Percentiles rank a stretch among this genome's conserved stretches.
These are phyloP conservation scores for Solanum ossicruentum DNA, from an alignment of 257 asterid species.

Conservation along the genomic window DNA sequence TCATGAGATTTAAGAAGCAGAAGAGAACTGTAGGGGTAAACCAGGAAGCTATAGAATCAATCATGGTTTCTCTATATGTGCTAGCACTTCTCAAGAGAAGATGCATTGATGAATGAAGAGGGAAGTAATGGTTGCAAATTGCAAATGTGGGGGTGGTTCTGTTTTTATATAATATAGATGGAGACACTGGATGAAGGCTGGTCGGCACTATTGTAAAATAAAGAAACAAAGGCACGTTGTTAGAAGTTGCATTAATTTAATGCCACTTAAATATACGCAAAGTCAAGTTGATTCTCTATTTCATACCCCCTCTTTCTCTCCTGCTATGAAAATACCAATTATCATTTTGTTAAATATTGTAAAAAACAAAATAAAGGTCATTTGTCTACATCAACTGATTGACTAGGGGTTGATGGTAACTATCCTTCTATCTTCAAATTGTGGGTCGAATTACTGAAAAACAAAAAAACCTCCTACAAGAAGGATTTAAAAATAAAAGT, in stretches of 20 bases:
- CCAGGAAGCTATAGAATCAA: conserved; percentile 18
- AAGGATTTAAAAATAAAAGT: too few species aligned
- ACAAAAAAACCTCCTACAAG: too few species aligned
- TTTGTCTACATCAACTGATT: too few species aligned
- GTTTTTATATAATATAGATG: background rate
- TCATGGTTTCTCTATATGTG: background rate
- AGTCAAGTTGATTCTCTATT: too few species aligned
- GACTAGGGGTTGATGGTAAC: too few species aligned
- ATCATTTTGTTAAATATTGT: too few species aligned
- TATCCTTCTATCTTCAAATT: too few species aligned
- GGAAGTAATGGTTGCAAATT: background rate
- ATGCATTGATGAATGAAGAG: background rate
- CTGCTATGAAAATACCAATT: too few species aligned
- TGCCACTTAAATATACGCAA: too few species aligned
- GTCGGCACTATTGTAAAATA: background rate
- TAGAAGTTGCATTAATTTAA: background rate
- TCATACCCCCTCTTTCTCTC: too few species aligned
- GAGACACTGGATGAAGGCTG: background rate
- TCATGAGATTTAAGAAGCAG: conserved; percentile 42
- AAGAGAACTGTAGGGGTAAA: conserved; percentile 43
- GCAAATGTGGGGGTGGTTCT: background rate
- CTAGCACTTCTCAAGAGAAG: background rate
- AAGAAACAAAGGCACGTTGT: background rate
- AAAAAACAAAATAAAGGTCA: too few species aligned
- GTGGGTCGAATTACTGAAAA: too few species aligned